Conservation (phyloP, 257 asterid species). For the Capsicum pubescens region DNA sequence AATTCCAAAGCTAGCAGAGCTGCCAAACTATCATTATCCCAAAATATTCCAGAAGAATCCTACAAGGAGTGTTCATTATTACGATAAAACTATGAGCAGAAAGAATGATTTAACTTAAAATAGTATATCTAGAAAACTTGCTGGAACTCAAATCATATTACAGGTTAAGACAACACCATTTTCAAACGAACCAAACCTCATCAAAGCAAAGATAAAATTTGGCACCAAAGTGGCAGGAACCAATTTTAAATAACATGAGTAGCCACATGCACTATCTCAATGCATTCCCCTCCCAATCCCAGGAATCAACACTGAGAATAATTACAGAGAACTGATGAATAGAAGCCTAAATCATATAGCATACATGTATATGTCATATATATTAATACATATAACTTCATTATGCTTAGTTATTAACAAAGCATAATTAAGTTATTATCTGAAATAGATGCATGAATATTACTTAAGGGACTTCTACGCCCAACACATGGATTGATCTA, state of each 20-base stretch:
- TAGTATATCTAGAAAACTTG: neutral
- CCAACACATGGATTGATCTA: constrained; percentile 15
- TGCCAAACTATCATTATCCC: constrained; percentile 91
- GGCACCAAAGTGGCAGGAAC: neutral
- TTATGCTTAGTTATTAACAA: constrained; percentile 7
- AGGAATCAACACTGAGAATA: constrained; percentile 18
- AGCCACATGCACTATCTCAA: constrained; percentile 16
- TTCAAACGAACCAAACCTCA: constrained; percentile 4
- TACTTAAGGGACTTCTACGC: neutral
- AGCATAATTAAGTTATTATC: neutral
- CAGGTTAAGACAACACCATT: neutral
- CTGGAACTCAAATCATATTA: constrained; percentile 10
- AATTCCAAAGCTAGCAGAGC: constrained; percentile 79
- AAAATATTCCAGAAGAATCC: constrained; percentile 86
- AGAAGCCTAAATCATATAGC: neutral
- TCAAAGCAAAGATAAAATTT: constrained; percentile 16
- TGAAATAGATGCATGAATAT: neutral
- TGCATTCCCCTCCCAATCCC: constrained; percentile 8
- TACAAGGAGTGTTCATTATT: constrained; percentile 31
- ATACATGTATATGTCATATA: constrained; percentile 5
- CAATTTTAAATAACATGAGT: neutral
- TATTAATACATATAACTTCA: neutral
- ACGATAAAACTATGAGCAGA: constrained; percentile 12
- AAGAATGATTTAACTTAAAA: neutral
- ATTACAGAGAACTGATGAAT: neutral